These are phyloP conservation scores for Globisporangium okanoganense DNA, from an alignment of 352 stramenopile genomes.

Conservation along the genomic window DNA sequence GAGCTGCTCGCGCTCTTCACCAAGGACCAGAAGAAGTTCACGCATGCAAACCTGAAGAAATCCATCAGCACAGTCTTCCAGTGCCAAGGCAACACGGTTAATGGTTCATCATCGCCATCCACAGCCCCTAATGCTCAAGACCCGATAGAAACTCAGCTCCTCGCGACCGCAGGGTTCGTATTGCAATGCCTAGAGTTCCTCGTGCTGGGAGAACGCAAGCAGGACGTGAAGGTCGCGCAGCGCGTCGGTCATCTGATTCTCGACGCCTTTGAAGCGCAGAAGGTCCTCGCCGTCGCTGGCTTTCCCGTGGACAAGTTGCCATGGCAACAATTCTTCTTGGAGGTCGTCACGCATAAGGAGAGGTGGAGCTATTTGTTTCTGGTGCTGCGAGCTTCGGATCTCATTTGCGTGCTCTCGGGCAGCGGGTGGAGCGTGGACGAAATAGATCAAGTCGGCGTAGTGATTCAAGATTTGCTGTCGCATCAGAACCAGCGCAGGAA, in stretches of 20 bases:
- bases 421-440: conserved; percentile 1
- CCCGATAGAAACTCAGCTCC: background rate
- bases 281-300: background rate
- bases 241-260: conserved; percentile 60
- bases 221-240: conserved; percentile 33
- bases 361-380: conserved; percentile 50
- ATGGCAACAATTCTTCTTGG: conserved; percentile 21
- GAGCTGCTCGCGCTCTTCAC: conserved; percentile 29
- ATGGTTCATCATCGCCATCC: background rate
- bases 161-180: conserved; percentile 10
- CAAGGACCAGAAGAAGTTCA: conserved; percentile 20
- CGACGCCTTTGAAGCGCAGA: conserved; percentile 35
- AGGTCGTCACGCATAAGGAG: conserved; percentile 19
- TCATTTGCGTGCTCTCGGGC: conserved; percentile 13
- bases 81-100: background rate
- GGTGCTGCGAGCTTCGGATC: conserved; percentile 30
- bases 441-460: conserved; percentile 4
- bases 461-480: conserved; percentile 28
- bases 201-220: conserved; percentile 9
- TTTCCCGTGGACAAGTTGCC: background rate
- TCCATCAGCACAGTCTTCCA: conserved; percentile 33
- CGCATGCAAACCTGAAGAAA: conserved; percentile 35
- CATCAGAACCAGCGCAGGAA: conserved; percentile 33
- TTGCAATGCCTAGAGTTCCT: conserved; percentile 21
- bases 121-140: background rate